Conservation (phyloP, 2,329 filamentous ascomycete species). For the Penicillium sclerotigenum region DNA sequence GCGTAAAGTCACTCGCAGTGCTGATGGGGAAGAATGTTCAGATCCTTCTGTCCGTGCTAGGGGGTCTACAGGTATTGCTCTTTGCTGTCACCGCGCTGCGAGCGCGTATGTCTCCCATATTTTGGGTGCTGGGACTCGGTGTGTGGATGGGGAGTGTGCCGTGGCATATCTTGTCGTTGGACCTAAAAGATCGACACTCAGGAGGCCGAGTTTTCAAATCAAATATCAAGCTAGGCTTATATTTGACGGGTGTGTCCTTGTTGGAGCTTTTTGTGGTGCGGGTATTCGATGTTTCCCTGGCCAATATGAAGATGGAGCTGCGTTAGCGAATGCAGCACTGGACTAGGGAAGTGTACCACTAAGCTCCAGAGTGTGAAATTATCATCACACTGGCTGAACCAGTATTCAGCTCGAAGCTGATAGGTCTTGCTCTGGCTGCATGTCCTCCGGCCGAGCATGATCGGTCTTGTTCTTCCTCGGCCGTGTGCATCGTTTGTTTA, state of each 20-base stretch:
- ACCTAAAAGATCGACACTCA: not conserved
- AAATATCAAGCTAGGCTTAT: not conserved
- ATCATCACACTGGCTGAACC: not conserved
- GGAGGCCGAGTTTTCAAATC: not conserved
- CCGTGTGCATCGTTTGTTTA: not conserved
- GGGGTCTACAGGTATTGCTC: not conserved
- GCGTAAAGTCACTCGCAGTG: not conserved
- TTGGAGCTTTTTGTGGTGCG: not conserved
- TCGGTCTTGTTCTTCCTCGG: not conserved
- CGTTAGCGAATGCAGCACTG: not conserved
- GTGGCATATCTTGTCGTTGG: not conserved
- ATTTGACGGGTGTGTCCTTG: not conserved
- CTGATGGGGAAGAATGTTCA: not conserved
- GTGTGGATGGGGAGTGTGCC: not conserved
- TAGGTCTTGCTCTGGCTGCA: not conserved
- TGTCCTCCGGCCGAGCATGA: not conserved
- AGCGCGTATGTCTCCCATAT: not conserved
- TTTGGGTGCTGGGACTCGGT: not conserved
- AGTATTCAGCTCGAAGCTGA: not conserved
- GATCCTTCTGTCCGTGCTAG: not conserved
- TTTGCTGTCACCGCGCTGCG: not conserved
- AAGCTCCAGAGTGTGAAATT: not conserved
- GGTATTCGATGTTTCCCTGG: not conserved
- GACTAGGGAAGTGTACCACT: not conserved
- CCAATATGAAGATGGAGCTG: not conserved